Evolutionary conservation across 1,139 yeast species (phyloP).

Genomic region (Petasospora fabianii): DNA sequence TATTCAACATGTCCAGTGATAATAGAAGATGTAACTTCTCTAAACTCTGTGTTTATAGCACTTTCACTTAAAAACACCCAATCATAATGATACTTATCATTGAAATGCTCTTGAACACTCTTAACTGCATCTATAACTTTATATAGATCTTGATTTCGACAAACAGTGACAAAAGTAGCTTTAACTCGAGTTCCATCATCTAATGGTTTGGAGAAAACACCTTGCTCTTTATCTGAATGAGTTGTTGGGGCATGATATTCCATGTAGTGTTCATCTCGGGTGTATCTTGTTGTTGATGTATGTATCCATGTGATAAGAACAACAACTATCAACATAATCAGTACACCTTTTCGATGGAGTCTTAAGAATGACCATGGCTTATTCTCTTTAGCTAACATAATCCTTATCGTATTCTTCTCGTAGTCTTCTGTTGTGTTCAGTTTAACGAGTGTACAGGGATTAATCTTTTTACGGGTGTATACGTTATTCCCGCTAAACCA

Average conservation of each 20-base stretch:
- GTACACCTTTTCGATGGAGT: too few relatives aligned
- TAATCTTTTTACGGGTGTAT: too few relatives aligned
- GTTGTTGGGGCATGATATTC: background rate
- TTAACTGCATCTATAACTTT: slow-evolving; percentile 46
- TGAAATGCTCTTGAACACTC: slow-evolving; percentile 64
- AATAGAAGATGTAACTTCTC: slow-evolving; percentile 39
- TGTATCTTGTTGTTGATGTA: too few relatives aligned
- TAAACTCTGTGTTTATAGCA: slow-evolving; percentile 55
- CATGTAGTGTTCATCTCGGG: background rate
- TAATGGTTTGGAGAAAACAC: slow-evolving; percentile 8
- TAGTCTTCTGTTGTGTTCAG: too few relatives aligned
- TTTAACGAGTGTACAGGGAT: too few relatives aligned
- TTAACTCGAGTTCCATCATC: slow-evolving; percentile 32
- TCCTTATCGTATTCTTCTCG: too few relatives aligned
- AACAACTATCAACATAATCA: too few relatives aligned
- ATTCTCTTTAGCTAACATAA: too few relatives aligned
- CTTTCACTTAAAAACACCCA: slow-evolving; percentile 76
- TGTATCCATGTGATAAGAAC: too few relatives aligned
- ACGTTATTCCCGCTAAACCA: too few relatives aligned
- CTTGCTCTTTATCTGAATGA: slow-evolving; percentile 9
- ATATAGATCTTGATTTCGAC: slow-evolving; percentile 41
- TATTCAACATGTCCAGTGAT: slow-evolving; percentile 63
- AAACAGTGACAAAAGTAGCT: slow-evolving; percentile 45
- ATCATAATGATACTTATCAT: slow-evolving; percentile 60
- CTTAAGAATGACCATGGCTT: too few relatives aligned